phyloP scores from a whole-genome alignment of 2,329 filamentous ascomycete genomes.

The Paradendryphiella salina region DNA sequence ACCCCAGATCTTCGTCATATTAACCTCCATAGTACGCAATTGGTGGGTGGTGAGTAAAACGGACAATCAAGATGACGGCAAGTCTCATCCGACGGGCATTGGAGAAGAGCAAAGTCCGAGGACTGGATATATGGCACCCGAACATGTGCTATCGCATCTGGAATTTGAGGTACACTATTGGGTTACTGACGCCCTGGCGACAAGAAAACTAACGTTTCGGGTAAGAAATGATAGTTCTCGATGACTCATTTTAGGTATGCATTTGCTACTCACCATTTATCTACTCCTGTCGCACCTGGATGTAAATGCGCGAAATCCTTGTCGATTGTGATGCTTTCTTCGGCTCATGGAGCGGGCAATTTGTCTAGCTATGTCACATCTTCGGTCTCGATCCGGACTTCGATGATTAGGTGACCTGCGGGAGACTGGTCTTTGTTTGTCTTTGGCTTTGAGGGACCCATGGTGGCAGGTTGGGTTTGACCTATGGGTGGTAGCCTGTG shows the following conservation, averaged over 20 bases:
- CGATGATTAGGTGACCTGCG: slow-evolving; percentile 15
- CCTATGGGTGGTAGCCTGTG: slow-evolving; percentile 17
- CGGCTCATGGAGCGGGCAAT: slow-evolving; percentile 43
- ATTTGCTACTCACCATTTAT: slow-evolving; percentile 29
- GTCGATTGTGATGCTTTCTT: slow-evolving; percentile 43
- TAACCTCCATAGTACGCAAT: slow-evolving; percentile 31
- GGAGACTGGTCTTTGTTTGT: neutral
- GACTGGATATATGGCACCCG: slow-evolving; percentile 44
- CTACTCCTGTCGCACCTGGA: slow-evolving; percentile 8
- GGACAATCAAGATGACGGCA: slow-evolving; percentile 46
- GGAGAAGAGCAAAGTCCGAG: slow-evolving; percentile 48
- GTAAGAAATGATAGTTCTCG: slow-evolving; percentile 27
- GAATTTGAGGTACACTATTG: neutral
- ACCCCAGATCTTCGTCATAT: slow-evolving; percentile 46
- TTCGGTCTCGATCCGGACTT: slow-evolving; percentile 17
- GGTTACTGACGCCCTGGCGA: slow-evolving; percentile 10
- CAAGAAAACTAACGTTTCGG: slow-evolving; percentile 26
- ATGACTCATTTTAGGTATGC: slow-evolving; percentile 34
- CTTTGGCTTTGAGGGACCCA: slow-evolving; percentile 12
- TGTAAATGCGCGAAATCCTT: slow-evolving; percentile 17
- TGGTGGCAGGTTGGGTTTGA: slow-evolving; percentile 1
- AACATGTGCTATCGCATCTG: slow-evolving; percentile 27
- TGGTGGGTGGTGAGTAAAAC: slow-evolving; percentile 27
- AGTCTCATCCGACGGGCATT: slow-evolving; percentile 42
- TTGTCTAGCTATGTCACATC: slow-evolving; percentile 21